Base-by-base conservation (phyloP, 1,284 basidiomycete species). In the Pholiota adiposa region DNA sequence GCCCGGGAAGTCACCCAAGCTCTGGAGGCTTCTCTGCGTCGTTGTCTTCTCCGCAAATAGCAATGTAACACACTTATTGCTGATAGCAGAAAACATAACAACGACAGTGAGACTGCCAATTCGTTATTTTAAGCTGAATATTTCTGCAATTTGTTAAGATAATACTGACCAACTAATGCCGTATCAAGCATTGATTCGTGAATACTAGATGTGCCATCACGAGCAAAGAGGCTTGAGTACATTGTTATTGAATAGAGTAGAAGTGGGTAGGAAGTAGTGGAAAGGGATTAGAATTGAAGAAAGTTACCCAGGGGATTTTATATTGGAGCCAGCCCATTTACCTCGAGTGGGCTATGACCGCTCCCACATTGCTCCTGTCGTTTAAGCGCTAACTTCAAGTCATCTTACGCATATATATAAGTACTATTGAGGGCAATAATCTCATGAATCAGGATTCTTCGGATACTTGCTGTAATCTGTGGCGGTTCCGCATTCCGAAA, bases 111-210 rank as follows among this genome's bases (percentile, higher is more conserved):
- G 7, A 50, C 61, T 62, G 29, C 16, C 25, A 18, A 23, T 4
- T n/a, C n/a, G n/a, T n/a, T n/a, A 23, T 40, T 46, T n/a, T 16
- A 46, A 21, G 33, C 4, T 31, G 21, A 38, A 25, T 4, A n/a
- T 23, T 40, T 38, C n/a, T 49, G 16, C 25, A 14, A 50, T 18
- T 19, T 14, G 12, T 19, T 19, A 34, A n/a, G 23, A n/a, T 5
- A 21, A n/a, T 3, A 56, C 60, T 58, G n/a, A 62, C 63, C 58
- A 18, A 62, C 41, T 29, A 64, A 53, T 19, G 60, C 21, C 4
- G 53, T 56, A 36, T 62, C 58, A n/a, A 64, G 56, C 18, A 58
- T 34, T 16, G 54, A 58, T 12, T 62, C 43, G 27, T 56, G n/a
- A 9, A 50, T 19, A 41, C 52, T 48, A 8, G 18, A 19, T 19